Evolutionary conservation across 768 basidiomycete genomes (phyloP), one percentile per base, ranked within the genome.

Genomic region (Dendrothele bispora): DNA sequence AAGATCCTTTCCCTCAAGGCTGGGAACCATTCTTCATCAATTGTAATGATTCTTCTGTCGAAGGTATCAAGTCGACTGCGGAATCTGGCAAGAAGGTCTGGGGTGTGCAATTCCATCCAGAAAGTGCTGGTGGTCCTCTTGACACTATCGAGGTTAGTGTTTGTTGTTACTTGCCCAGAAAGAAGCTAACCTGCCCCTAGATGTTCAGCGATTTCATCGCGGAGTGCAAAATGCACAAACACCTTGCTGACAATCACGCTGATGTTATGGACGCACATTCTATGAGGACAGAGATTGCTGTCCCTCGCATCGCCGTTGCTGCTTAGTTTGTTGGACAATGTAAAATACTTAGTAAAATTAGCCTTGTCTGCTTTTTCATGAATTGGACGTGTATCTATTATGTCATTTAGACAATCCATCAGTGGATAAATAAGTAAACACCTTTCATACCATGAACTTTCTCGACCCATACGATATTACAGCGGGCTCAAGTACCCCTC

Each of bases 11-110:
- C 89, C 97, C 97, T 22, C 73, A 78, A 49, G 97, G 94, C 15
- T 99, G 93, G 94, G 93, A 95, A 57, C 95, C 95, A 0, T 98
- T 95, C 80, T 99, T 99, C 77, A 95, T 98, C 74, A 99, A 98
- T 71, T 97, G 93, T 71, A 98, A 98, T 61, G 95, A 98, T 70
- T 98, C 95, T 14, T 97, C 93, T 1, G 94, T 98, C 14, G 97
- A 98, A 64, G 97, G 97, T 30, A 97, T 98, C 78, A 98, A 94
- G 70, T 95, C 93, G 15, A 97, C 97, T 2, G 61, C 72, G 0
- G 88, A 85, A 8, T 94, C 92, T 20, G 93, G 93, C 45, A 92
- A 86, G 72, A 86, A 83, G 54, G 79, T 98, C 25, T 98, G 94
- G 92, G 97, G 95, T 56, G 95, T 98, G 18, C 97, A 99, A 62